Base-by-base conservation (phyloP, 805 yeast genomes). In the Teunomyces barrocoloradensis region DNA sequence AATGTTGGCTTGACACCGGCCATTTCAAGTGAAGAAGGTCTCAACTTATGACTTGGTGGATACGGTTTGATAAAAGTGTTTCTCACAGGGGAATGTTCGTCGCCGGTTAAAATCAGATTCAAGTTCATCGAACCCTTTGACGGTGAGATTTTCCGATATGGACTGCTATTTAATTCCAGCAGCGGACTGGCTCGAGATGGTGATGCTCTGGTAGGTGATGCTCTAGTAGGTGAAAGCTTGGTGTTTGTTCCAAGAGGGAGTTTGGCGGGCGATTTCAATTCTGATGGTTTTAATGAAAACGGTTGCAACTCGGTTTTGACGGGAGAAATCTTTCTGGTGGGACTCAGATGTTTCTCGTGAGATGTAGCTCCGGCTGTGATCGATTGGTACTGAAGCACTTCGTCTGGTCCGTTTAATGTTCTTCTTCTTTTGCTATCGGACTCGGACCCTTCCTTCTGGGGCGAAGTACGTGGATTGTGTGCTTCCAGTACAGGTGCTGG, bases 361-460 rank as follows among this genome's bases (percentile, higher is more conserved):
- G 43, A 18, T 4, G 43, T 7, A 7, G 32, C 4, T 2, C 35
- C 25, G 15, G 43, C 25, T 6, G 41, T 34, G 12, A 30, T 15
- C 39, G 43, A 17, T 32, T 32, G 20, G 33, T 28, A 29, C 12
- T 48, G 46, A 35, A 41, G 43, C 5, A 66, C 57, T 21, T 71
- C 75, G 47, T 73, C 75, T 4, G 69, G 71, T 3, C 75, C 76
- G 41, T 70, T 72, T 30, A 71, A 58, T 0, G 78, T 73, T 42
- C 75, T 54, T 52, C 76, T 64, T 44, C 71, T 59, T 41, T 69
- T 69, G 23, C 64, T 38, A 15, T 45, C 44, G 21, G 48, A 35
- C 33, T 46, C 49, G 32, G 13, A 6, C 5, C 32, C 43, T n/a
- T 28, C 43, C 18, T 29, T 41, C 12, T 27, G 43, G n/a, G 33